A percentile compares a stretch with the other conserved stretches of the same genome.
phyloP scores from a whole-genome alignment of 176 grass and related monocot genomes.

The Leersia perrieri region DNA sequence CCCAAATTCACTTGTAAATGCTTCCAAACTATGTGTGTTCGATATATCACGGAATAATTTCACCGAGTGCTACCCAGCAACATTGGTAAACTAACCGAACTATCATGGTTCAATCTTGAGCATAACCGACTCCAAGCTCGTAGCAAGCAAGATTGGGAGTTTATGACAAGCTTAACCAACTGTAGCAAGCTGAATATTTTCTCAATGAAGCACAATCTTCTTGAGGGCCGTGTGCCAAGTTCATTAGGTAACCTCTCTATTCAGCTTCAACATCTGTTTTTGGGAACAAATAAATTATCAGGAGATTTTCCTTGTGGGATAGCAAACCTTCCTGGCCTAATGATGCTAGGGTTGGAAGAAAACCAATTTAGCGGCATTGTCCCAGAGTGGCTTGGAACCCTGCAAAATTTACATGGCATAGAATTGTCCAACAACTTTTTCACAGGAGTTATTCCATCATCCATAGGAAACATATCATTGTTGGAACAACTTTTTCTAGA shows the following conservation, averaged over 20 bases:
- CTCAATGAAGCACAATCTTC: not conserved
- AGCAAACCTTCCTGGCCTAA: too few species aligned
- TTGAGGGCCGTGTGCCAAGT: not conserved
- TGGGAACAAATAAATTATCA: not conserved
- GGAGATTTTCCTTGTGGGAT: constrained; percentile 1
- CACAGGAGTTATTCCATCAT: constrained; percentile 16
- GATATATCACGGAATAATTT: constrained; percentile 19
- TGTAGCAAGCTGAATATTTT: not conserved
- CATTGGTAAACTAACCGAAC: not conserved
- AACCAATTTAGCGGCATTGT: too few species aligned
- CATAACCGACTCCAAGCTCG: not conserved
- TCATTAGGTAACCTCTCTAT: constrained; percentile 4
- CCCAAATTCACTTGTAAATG: constrained; percentile 16
- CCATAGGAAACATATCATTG: too few species aligned
- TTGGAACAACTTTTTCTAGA: not conserved
- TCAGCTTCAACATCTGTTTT: not conserved
- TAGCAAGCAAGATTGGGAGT: not conserved
- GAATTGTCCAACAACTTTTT: too few species aligned
- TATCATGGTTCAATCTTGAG: not conserved
- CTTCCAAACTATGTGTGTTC: not conserved
- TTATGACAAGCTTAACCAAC: not conserved
- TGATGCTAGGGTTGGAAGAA: too few species aligned
- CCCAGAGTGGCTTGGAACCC: too few species aligned
- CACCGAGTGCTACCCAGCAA: not conserved
- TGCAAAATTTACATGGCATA: too few species aligned